phyloP scores from a whole-genome alignment of 2,329 filamentous ascomycete species.

The Arachnopeziza araneosa region DNA sequence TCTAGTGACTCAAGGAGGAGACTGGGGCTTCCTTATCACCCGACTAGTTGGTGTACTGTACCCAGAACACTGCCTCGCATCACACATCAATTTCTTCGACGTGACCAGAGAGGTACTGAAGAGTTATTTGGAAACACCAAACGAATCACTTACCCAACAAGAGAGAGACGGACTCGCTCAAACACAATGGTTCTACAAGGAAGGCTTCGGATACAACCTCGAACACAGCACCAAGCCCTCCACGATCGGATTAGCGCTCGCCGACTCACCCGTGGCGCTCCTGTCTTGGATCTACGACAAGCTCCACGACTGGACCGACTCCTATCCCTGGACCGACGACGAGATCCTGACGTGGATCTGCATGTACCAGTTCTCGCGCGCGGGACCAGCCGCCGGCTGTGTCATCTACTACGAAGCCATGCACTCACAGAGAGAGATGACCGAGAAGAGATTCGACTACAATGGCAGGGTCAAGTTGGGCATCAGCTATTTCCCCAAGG shows the following conservation, averaged over 20 bases:
- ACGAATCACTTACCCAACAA: background rate
- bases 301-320: constrained; percentile 63
- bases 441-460: constrained; percentile 1
- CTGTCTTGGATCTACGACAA: constrained; percentile 79
- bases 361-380: constrained; percentile 65
- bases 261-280: constrained; percentile 63
- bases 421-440: constrained; percentile 31
- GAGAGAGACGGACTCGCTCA: constrained; percentile 5
- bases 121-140: background rate
- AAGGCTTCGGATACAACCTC: background rate
- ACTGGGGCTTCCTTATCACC: constrained; percentile 54
- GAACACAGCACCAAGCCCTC: constrained; percentile 56
- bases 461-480: constrained; percentile 32
- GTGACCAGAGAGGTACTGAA: background rate
- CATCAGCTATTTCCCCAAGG: constrained; percentile 50
- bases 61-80: constrained; percentile 47
- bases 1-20: constrained; percentile 55
- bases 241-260: constrained; percentile 62
- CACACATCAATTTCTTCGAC: constrained; percentile 29
- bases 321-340: constrained; percentile 67
- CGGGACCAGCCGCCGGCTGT: constrained; percentile 59
- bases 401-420: constrained; percentile 66
- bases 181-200: background rate
- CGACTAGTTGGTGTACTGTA: background rate
- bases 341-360: constrained; percentile 69